Evolutionary conservation across 2,329 filamentous ascomycete genomes (phyloP).

Genomic region (Apiospora rasikravindrae): DNA sequence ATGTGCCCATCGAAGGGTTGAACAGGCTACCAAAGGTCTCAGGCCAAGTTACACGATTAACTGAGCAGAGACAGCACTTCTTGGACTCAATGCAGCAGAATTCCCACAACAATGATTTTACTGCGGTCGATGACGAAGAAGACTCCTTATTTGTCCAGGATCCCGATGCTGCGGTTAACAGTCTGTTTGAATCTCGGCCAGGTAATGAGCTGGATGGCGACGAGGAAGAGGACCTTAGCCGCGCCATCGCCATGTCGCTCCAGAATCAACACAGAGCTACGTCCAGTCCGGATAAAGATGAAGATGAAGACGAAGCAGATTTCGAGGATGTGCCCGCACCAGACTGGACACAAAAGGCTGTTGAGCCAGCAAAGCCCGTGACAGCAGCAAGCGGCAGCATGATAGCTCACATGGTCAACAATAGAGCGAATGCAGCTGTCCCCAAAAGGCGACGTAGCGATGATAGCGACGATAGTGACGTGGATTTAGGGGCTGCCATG

Average conservation of each 20-base stretch:
- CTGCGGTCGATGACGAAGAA: constrained; percentile 47
- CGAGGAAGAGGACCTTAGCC: constrained; percentile 69
- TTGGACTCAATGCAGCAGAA: constrained; percentile 28
- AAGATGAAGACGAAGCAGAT: constrained; percentile 45
- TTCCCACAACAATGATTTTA: constrained; percentile 21
- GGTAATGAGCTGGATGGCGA: constrained; percentile 43
- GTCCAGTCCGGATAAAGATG: constrained; percentile 36
- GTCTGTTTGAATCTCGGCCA: constrained; percentile 30
- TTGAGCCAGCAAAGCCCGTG: constrained; percentile 56
- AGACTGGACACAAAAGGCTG: constrained; percentile 62
- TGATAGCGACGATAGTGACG: constrained; percentile 74
- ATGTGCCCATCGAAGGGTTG: constrained; percentile 88
- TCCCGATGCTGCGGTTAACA: constrained; percentile 26
- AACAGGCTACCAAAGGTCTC: constrained; percentile 78
- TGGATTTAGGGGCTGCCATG: constrained; percentile 79
- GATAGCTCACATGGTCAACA: constrained; percentile 77
- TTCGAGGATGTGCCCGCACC: constrained; percentile 60
- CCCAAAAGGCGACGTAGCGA: constrained; percentile 53
- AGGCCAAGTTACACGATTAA: constrained; percentile 32
- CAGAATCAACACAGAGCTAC: constrained; percentile 58
- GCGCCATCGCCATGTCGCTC: constrained; percentile 85
- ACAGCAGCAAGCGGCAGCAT: constrained; percentile 58
- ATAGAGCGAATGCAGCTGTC: constrained; percentile 68
- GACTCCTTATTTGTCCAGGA: constrained; percentile 63
- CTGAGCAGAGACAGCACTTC: constrained; percentile 35